Base-by-base conservation (phyloP, 805 yeast genomes). In the Saccharomycopsis fibuligera region DNA sequence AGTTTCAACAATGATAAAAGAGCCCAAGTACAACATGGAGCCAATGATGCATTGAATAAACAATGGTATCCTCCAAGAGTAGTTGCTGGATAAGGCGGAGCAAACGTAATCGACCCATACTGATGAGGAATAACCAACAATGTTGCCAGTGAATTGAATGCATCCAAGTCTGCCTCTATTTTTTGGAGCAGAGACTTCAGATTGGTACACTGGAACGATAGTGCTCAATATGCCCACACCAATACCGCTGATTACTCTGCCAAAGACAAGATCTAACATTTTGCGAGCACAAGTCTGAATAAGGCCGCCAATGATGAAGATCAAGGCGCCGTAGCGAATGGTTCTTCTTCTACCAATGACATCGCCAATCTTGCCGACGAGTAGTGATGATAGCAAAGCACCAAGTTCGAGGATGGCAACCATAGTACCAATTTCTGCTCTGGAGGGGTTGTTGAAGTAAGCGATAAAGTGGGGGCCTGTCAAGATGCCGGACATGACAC, bases 381-480 rank as follows among this genome's bases (percentile, higher is more conserved):
- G 61, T n/a, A 90, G 67, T 3, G 96, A 85, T 2, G 91, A 80
- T 0, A 85, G 65, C 62, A 88, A 69, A 0, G 96, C 96, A 38
- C 97, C 96, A 27, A 89, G 74, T 65, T 89, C 96, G 47, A 89
- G 69, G 48, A 89, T 83, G 14, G 96, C 89, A 10, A 89, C 93
- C 75, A 89, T 83, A 2, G 91, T 77, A 19, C 96, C 97, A 37
- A 88, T 77, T 52, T 77, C 74, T 1, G 87, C 74, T 14, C 93
- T 75, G 3, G 81, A 68, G 1, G 97, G 97, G 41, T 85, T 60
- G 56, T 80, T 61, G 65, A 86, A 89, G 64, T 82, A 86, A 19
- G 53, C 75, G 14, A 42, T 75, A 65, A 89, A 89, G 48, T 83
- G 74, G 6, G 72, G 74, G 44, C 85, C 88, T 1, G 93, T 84